Percentiles rank a stretch among this genome's conserved stretches.
Evolutionary conservation across 345 rosid species (phyloP).

Genomic region (Noccaea bulbosa): DNA sequence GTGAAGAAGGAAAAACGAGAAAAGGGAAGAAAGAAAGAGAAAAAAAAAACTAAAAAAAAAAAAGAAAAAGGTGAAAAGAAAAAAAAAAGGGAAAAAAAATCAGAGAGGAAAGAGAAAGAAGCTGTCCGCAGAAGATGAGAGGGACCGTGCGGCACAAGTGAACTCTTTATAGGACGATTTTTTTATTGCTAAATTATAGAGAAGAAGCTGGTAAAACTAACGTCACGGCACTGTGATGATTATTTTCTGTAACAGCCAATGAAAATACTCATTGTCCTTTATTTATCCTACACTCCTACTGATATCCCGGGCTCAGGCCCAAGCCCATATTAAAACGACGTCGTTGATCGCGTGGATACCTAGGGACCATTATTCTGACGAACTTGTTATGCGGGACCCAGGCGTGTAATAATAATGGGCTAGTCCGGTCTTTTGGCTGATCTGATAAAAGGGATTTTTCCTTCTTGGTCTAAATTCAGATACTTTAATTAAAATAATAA

Average conservation of each 20-base stretch:
- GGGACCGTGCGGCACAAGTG: slow-evolving; percentile 43
- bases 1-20: slow-evolving; percentile 24
- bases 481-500: not conserved
- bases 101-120: slow-evolving; percentile 45
- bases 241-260: slow-evolving; percentile 25
- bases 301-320: slow-evolving; percentile 7
- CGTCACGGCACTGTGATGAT: slow-evolving; percentile 1
- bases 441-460: not conserved
- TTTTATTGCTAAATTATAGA: slow-evolving; percentile 24
- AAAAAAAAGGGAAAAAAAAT: slow-evolving; percentile 24
- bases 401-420: slow-evolving; percentile 16
- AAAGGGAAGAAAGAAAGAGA: not conserved
- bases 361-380: slow-evolving; percentile 25
- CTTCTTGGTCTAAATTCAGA: slow-evolving; percentile 2
- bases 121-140: slow-evolving; percentile 40
- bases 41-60: not conserved
- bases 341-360: not conserved
- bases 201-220: slow-evolving; percentile 19
- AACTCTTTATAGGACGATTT: slow-evolving; percentile 36
- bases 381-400: slow-evolving; percentile 24
- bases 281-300: not conserved
- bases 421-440: slow-evolving; percentile 5
- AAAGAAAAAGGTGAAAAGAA: slow-evolving; percentile 14
- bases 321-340: slow-evolving; percentile 1
- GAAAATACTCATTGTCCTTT: not conserved